These are phyloP conservation scores for Albizia julibrissin DNA, from an alignment of 306 rosid species.

Conservation along the genomic window DNA sequence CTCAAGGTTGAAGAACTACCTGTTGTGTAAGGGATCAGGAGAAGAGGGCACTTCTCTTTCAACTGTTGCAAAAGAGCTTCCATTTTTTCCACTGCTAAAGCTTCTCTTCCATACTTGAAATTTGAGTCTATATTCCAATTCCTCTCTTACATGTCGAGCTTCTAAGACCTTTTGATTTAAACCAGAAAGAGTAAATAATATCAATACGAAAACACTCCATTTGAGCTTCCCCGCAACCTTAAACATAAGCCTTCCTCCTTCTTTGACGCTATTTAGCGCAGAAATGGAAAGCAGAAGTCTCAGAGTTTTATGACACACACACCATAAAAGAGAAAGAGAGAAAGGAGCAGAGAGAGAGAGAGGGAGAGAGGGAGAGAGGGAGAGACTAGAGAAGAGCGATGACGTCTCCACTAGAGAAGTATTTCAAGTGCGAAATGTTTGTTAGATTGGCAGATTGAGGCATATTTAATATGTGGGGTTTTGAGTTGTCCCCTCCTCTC, in stretches of 20 bases:
- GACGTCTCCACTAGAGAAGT: not conserved
- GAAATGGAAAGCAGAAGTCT: slow-evolving; percentile 18
- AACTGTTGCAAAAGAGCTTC: slow-evolving; percentile 39
- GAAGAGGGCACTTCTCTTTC: slow-evolving; percentile 74
- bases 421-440: slow-evolving; percentile 16
- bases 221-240: slow-evolving; percentile 29
- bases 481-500: not conserved
- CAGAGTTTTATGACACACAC: slow-evolving; percentile 1
- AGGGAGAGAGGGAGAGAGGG: not conserved
- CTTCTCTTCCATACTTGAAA: slow-evolving; percentile 36
- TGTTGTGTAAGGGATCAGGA: slow-evolving; percentile 87
- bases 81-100: slow-evolving; percentile 25
- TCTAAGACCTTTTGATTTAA: slow-evolving; percentile 40
- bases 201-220: slow-evolving; percentile 39
- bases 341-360: not conserved
- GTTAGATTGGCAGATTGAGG: slow-evolving; percentile 4
- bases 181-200: slow-evolving; percentile 46
- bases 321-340: not conserved
- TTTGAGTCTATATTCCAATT: slow-evolving; percentile 33
- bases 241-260: slow-evolving; percentile 3
- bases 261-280: slow-evolving; percentile 16
- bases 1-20: slow-evolving; percentile 42
- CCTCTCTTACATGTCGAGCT: slow-evolving; percentile 42
- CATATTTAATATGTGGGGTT: slow-evolving; percentile 18
- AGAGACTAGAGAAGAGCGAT: not conserved